phyloP scores from a whole-genome alignment of 306 rosid species.

The Spatholobus suberectus region DNA sequence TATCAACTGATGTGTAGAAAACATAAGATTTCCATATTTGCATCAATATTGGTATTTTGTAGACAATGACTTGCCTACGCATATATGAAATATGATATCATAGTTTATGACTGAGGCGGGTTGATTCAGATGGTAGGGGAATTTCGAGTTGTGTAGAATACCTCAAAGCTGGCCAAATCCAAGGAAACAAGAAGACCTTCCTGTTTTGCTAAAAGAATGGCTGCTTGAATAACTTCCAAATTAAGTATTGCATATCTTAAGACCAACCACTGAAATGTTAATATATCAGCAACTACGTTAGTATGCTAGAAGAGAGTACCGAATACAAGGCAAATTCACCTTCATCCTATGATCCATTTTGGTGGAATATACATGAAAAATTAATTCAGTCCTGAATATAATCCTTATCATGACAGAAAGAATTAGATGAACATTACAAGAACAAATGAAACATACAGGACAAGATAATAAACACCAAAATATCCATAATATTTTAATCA shows the following conservation, averaged over 20 bases:
- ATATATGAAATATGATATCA: not conserved
- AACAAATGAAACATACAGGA: not conserved
- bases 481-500: not conserved
- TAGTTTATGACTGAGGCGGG: not conserved
- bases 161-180: constrained; percentile 98
- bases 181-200: constrained; percentile 79
- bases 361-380: not conserved
- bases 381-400: constrained; percentile 19
- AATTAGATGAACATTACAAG: not conserved
- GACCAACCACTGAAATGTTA: constrained; percentile 75
- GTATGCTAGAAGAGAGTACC: not conserved
- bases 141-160: constrained; percentile 37
- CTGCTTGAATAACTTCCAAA: constrained; percentile 77
- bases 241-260: constrained; percentile 73
- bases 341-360: not conserved
- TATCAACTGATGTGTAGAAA: not conserved
- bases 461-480: not conserved
- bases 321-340: not conserved
- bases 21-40: not conserved
- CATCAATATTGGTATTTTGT: not conserved
- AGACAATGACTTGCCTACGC: not conserved
- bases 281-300: constrained; percentile 31
- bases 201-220: constrained; percentile 74
- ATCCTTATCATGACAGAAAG: not conserved
- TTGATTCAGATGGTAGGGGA: not conserved